Base-by-base conservation (phyloP, 2,329 filamentous ascomycete genomes). In the Fusarium austroafricanum region DNA sequence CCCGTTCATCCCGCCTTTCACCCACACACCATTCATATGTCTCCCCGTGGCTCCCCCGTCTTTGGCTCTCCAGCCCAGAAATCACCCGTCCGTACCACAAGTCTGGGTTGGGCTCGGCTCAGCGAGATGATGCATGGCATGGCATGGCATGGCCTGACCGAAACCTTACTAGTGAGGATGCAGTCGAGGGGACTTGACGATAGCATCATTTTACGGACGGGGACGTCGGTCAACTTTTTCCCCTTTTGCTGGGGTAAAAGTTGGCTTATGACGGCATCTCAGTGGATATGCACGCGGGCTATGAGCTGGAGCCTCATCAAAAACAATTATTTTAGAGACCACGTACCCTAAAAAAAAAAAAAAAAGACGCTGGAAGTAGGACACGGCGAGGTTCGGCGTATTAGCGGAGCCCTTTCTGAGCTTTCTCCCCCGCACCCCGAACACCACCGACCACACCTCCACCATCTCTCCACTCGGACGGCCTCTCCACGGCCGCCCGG, bases 351-450 rank as follows among this genome's bases (percentile, higher is more conserved):
- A 29, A 40, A 56, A 56, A 52, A n/a, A 55, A 29, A 40, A 56
- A 56, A 42, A 56, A 59, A 58, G 58, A 51, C 52, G 58, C 70
- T 70, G 68, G 42, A 59, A 56, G 35, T 55, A 47, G 55, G 47
- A 56, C 46, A 49, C 67, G 61, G 61, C 67, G 35, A 64, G 56
- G 69, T 64, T 73, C 71, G 71, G 71, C 71, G 70, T 72, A 73
- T 73, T 73, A 72, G 71, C 71, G 71, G 71, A 73, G 71, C 67
- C 57, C 55, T 65, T 52, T 52, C 52, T 46, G 47, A 40, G 59
- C 38, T 61, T 62, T 68, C 65, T 71, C 71, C 70, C 70, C 70
- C 70, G 70, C 70, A 72, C 68, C 65, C 63, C 63, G 62, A 67
- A 55, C 63, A 67, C 62, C 56, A 67, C 64, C 57, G 57, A 67